Evolutionary conservation across 176 grass and related monocot species (phyloP), one percentile per base, ranked within the genome.

Genomic region (Panicum miliaceum): DNA sequence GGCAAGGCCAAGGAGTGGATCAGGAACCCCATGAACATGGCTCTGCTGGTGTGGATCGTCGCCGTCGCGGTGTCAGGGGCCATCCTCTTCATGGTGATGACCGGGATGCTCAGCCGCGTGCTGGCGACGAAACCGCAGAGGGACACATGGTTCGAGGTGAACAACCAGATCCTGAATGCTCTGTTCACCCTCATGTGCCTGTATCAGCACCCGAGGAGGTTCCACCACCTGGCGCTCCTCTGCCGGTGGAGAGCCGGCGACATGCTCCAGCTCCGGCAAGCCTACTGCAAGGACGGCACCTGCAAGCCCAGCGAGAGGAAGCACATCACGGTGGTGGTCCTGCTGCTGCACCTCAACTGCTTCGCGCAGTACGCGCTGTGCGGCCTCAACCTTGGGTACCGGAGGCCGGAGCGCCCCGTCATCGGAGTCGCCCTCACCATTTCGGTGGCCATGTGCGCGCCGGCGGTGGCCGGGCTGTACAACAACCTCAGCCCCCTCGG

Each of bases 1-100:
- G 43, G 1, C 42, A 45, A 45, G 6, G 6, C 7, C 43, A 45
- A 48, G 90, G 79, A 54, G 19, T 97, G 94, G 94, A 90, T 97
- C 15, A 77, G 29, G 82, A 80, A 84, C 56, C 94, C 94, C 2
- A 27, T 88, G 73, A 97, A 97, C 78, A 91, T 97, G 91, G 94
- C 85, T 0, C 89, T 97, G 2, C 81, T 71, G 22, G 12, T 79
- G 35, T 93, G 94, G 94, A 80, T 97, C 20, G 20, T 54, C 7
- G 80, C 81, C 12, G 94, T 97, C 0, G 94, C 56, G 0, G 42
- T 97, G 7, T 93, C 94, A 0, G 94, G 94, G 6, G 94, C 94
- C 3, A 93, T 97, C 52, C 89, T 97, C 40, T 96, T 96, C 81
- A 88, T 93, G 73, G 94, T 97, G 0, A 86, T 94, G 94, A 97